A percentile compares a stretch with the other conserved stretches of the same genome.
Conservation (phyloP, 306 rosid species). For the Lithocarpus polystachyus region DNA sequence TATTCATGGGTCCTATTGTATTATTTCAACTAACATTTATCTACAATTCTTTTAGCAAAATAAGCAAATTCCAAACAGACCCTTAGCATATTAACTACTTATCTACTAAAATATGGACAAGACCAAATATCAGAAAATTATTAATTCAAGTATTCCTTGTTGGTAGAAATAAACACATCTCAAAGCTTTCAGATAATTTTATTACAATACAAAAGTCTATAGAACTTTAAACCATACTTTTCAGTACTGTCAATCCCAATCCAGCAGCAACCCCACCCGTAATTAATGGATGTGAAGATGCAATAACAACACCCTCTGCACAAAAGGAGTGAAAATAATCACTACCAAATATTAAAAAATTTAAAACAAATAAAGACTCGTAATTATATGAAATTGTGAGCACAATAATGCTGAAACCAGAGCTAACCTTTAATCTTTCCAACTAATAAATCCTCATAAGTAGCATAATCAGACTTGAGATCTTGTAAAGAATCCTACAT, state of each 20-base stretch:
- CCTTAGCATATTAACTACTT: neutral
- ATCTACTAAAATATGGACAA: neutral
- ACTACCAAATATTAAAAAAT: conserved; percentile 2
- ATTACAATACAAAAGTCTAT: neutral
- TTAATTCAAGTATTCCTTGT: neutral
- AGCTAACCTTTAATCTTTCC: conserved; percentile 74
- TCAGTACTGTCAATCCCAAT: conserved; percentile 51
- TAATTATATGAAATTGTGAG: neutral
- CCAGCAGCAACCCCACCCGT: conserved; percentile 64
- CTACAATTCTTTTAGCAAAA: too few relatives aligned
- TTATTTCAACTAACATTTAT: too few relatives aligned
- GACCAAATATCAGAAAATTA: neutral
- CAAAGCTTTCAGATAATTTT: neutral
- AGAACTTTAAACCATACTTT: conserved; percentile 45
- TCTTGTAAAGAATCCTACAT: conserved; percentile 61
- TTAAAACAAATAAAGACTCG: neutral
- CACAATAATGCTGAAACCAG: neutral
- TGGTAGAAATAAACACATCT: neutral
- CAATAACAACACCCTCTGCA: conserved; percentile 68
- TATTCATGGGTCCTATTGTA: accelerated
- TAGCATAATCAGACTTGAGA: conserved; percentile 54
- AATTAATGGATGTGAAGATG: conserved; percentile 71
- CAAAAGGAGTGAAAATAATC: conserved; percentile 11
- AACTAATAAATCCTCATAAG: conserved; percentile 56
- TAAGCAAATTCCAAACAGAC: accelerated